Base-by-base conservation (phyloP, 192 early-diverging fungal genomes). In the Coemansia interrupta region DNA sequence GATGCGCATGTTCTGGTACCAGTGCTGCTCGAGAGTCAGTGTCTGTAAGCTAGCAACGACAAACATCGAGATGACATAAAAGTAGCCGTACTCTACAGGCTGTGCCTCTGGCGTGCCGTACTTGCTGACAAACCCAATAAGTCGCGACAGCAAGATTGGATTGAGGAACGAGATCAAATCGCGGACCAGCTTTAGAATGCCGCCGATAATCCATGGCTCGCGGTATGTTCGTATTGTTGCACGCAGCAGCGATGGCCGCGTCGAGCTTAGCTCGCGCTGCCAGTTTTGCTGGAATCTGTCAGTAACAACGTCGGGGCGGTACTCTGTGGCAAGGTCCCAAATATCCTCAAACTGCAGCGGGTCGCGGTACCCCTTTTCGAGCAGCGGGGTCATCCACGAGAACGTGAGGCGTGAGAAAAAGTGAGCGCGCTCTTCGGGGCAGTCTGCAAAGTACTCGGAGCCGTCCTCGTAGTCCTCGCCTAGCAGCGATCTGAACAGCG, bases 21-120 rank as follows among this genome's bases (percentile, higher is more conserved):
- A 96, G 79, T 96, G 96, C 64, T 95, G 93, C 70, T 96, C 91
- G 53, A 94, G 81, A 3, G 95, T 80, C 39, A 89, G 72, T 1
- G 92, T 92, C 70, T 98, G 94, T 5, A 82, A 61, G 15, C 91
- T 59, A 62, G 92, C 91, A 30, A 87, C 85, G 5, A 83, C 17
- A 52, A 98, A 86, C 92, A 98, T 96, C 24, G 86, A 59, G 2
- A 83, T 28, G 26, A 94, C 92, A 57, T 95, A 93, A 36, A 84
- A 70, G 61, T 91, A 85, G 28, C 96, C 94, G 32, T 86, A 69
- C 22, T 89, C 87, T 5, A 89, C 56, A 4, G 91, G 89, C 56
- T 87, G 75, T 3, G 82, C 84, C 2, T 64, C 58, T 20, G 74
- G 56, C 17, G 82, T 80, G 32, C 70, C 66, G 61, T 89, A 89